Evolutionary conservation across 2,329 filamentous ascomycete species (phyloP), one percentile per base, ranked within the genome.

Genomic region (Paraconiothyrium sp.): DNA sequence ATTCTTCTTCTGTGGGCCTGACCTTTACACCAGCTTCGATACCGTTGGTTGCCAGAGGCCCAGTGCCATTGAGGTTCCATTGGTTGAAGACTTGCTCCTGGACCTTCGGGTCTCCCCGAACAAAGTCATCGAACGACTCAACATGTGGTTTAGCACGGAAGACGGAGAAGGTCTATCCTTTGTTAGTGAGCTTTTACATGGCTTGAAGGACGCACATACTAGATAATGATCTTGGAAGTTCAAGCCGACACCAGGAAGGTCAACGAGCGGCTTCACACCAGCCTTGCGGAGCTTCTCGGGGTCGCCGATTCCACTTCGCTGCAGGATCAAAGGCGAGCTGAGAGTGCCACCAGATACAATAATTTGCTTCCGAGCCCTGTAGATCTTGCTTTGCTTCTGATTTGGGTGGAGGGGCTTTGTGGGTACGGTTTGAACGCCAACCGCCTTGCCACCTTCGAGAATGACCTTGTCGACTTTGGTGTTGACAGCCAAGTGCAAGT

Each of bases 21-120:
- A 93, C 85, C 82, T 94, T 94, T 63, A 93, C 90, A 67, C 91
- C 91, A 3, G 90, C 90, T 0, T 94, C 91, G 65, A 94, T 93
- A 63, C 90, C 91, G 72, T 93, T 93, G 51, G 91, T 93, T 1
- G 91, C 85, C 43, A 93, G 81, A 1, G 91, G 91, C 0, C 92
- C 92, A 2, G 91, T 94, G 2, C 92, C 92, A 72, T 93, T 93
- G 64, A 89, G 78, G 63, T 92, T 89, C 91, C 91, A 94, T 75
- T 93, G 90, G 1, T 92, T 85, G 63, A 88, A 93, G 8, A 93
- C 89, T 65, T 80, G 85, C 79, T 92, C 90, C 76, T 94, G 91
- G 0, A 89, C 84, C 59, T 89, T 87, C 0, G 90, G 89, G 39
- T 90, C 89, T 44, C 92, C 92, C 52, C 91, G 87, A 9, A 89